These are phyloP conservation scores for Starmerella cellae DNA, from an alignment of 805 yeast genomes.

Conservation along the genomic window DNA sequence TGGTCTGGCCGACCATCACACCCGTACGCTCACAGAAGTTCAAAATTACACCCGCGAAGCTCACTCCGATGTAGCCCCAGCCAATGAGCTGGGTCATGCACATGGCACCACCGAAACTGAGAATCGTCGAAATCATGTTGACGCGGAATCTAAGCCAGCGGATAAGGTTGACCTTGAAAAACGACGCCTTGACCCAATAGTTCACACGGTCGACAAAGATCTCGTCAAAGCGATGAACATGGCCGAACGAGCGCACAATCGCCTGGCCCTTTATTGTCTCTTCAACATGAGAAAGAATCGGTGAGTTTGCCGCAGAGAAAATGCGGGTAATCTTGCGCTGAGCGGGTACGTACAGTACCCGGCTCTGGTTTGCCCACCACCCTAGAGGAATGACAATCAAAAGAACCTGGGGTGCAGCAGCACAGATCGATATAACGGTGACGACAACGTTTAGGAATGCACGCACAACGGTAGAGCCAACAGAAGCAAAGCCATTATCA, in stretches of 20 bases:
- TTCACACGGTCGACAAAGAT: constrained; percentile 32
- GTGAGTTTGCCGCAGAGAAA: constrained; percentile 48
- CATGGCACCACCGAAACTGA: constrained; percentile 66
- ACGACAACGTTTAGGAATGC: not conserved
- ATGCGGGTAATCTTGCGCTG: constrained; percentile 66
- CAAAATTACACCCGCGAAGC: constrained; percentile 72
- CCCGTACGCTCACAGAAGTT: constrained; percentile 78
- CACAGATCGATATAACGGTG: constrained; percentile 39
- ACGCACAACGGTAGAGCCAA: constrained; percentile 15
- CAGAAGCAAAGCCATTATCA: constrained; percentile 47
- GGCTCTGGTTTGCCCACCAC: constrained; percentile 58
- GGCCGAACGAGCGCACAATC: constrained; percentile 56
- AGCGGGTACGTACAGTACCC: constrained; percentile 50
- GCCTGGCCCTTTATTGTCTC: constrained; percentile 60
- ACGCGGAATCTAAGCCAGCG: constrained; percentile 69
- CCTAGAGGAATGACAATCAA: constrained; percentile 51
- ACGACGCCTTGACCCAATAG: constrained; percentile 30
- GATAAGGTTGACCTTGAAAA: constrained; percentile 52
- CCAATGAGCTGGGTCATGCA: constrained; percentile 44
- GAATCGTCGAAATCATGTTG: constrained; percentile 70
- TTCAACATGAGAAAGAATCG: constrained; percentile 61
- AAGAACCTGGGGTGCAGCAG: constrained; percentile 77
- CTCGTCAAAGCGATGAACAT: constrained; percentile 38
- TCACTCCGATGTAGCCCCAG: constrained; percentile 70
- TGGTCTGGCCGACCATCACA: constrained; percentile 68